A percentile compares a stretch with the other conserved stretches of the same genome.
These are phyloP conservation scores for Immersiporthe knoxdaviesiana DNA, from an alignment of 2,329 filamentous ascomycete species.

Conservation along the genomic window DNA sequence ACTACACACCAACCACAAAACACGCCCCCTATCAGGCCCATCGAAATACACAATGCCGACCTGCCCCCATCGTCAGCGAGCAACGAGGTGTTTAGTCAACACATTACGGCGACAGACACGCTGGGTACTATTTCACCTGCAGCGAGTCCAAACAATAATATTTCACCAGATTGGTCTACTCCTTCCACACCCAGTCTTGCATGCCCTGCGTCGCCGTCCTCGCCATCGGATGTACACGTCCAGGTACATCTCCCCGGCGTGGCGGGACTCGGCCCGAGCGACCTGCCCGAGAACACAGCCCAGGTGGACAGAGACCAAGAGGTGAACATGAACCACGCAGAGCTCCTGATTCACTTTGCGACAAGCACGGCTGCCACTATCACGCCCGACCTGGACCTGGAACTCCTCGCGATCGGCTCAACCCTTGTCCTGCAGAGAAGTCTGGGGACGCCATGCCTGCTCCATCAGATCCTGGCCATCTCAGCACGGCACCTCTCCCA, in stretches of 20 bases:
- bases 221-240: not conserved
- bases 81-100: not conserved
- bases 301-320: not conserved
- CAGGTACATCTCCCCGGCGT: not conserved
- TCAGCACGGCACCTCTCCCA: slow-evolving; percentile 10
- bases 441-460: slow-evolving; percentile 2
- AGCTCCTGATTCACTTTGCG: slow-evolving; percentile 14
- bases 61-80: not conserved
- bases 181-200: not conserved
- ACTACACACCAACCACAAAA: not conserved
- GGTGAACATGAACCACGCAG: slow-evolving; percentile 14
- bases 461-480: slow-evolving; percentile 17
- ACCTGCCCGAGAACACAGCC: not conserved
- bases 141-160: not conserved
- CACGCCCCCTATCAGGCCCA: not conserved
- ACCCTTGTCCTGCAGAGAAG: slow-evolving; percentile 3
- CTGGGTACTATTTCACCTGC: not conserved
- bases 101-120: not conserved
- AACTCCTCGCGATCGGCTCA: not conserved
- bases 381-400: not conserved
- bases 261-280: not conserved
- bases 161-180: not conserved
- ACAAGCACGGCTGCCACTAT: slow-evolving; percentile 2
- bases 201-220: not conserved
- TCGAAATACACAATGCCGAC: not conserved